Percentiles rank a stretch among this genome's conserved stretches.
phyloP scores from a whole-genome alignment of 306 rosid species.

The Myrica gale region DNA sequence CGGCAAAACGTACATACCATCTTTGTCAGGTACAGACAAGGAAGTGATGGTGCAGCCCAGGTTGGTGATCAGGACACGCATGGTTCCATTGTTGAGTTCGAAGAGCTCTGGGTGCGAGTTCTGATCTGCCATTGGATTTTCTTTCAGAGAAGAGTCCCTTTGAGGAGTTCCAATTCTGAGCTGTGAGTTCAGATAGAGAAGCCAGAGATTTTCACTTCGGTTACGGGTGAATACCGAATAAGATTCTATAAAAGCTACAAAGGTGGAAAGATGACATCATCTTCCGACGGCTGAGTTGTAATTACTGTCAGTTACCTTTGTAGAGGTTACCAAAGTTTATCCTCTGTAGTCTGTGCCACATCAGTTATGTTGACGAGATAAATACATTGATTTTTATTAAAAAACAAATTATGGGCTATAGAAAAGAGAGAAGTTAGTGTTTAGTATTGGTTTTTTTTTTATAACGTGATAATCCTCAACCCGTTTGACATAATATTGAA shows the following conservation, averaged over 20 bases:
- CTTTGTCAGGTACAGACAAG: constrained; percentile 71
- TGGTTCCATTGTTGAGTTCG: constrained; percentile 84
- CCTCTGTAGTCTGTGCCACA: neutral
- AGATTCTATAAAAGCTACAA: neutral
- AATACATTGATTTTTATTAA: no score
- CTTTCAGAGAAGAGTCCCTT: neutral
- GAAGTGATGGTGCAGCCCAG: constrained; percentile 92
- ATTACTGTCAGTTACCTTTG: neutral
- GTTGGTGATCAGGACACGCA: constrained; percentile 62
- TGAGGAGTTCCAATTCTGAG: neutral
- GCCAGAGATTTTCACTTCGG: neutral
- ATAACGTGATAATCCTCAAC: no score
- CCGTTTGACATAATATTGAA: no score
- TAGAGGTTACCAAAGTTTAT: neutral
- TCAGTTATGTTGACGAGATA: neutral
- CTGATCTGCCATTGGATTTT: constrained; percentile 69
- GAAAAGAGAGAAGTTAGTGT: no score
- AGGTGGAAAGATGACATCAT: neutral
- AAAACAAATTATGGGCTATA: no score
- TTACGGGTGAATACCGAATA: neutral
- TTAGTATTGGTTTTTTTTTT: no score
- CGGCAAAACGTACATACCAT: constrained; percentile 39
- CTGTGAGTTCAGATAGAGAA: neutral
- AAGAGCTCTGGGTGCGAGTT: constrained; percentile 63
- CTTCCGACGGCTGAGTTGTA: neutral